phyloP scores from a whole-genome alignment of 176 grass and related monocot species.

The Lolium rigidum region DNA sequence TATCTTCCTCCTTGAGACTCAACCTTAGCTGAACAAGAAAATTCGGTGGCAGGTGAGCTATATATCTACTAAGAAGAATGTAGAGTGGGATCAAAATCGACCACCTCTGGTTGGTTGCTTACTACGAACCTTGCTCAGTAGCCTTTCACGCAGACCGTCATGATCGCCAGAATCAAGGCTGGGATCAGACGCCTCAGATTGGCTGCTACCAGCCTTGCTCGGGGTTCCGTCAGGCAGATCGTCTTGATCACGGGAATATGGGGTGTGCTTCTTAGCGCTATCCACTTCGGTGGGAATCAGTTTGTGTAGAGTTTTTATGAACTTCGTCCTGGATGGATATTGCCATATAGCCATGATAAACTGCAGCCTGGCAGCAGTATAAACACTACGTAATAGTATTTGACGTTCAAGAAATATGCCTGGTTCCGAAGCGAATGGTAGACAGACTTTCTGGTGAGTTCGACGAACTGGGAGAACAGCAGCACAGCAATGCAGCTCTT shows the following conservation, averaged over 20 bases:
- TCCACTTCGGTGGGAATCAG: constrained; percentile 37
- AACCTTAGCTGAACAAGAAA: constrained; percentile 65
- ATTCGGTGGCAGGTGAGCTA: constrained; percentile 27
- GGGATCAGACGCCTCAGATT: not conserved
- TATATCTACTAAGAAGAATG: not conserved
- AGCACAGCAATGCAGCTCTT: constrained; percentile 82
- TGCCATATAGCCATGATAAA: constrained; percentile 7
- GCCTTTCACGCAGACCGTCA: constrained; percentile 51
- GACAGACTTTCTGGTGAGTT: constrained; percentile 84
- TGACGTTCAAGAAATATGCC: constrained; percentile 48
- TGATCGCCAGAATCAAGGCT: constrained; percentile 40
- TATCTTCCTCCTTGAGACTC: constrained; percentile 79
- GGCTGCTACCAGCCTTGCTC: constrained; percentile 52
- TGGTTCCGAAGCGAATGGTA: constrained; percentile 85
- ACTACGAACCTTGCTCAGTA: constrained; percentile 68
- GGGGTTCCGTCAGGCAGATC: constrained; percentile 54
- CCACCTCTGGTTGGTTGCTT: not conserved
- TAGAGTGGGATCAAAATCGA: not conserved
- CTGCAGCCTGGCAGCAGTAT: not conserved
- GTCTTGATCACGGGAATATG: constrained; percentile 41
- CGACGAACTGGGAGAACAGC: constrained; percentile 83
- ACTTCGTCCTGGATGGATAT: constrained; percentile 63
- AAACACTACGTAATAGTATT: constrained; percentile 2
- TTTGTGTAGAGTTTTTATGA: constrained; percentile 64
- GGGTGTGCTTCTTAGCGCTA: constrained; percentile 40